phyloP scores from a whole-genome alignment of 164 flowering plant genomes.

The Saururus chinensis region DNA sequence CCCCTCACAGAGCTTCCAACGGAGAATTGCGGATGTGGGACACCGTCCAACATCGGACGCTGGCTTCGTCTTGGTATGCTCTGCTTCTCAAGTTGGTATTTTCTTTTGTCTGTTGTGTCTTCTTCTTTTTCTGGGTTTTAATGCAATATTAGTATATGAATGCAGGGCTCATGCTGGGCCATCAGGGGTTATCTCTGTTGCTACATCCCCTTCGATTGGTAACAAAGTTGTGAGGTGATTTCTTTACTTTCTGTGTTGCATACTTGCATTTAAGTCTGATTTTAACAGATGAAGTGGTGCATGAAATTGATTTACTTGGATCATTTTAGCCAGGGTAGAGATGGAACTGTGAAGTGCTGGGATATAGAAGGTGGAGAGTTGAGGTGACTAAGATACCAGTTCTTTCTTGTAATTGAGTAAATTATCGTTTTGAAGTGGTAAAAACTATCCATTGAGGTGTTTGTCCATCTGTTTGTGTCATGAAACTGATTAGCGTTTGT shows the following conservation, averaged over 20 bases:
- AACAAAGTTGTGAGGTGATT: conserved; percentile 63
- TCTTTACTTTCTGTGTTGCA: not conserved
- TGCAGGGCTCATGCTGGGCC: conserved; percentile 78
- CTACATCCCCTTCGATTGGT: conserved; percentile 46
- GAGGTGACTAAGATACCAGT: conserved; percentile 6
- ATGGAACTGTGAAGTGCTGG: conserved; percentile 85
- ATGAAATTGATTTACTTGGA: not conserved
- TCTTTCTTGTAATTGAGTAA: not conserved
- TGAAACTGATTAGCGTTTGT: not conserved
- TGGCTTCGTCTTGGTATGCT: conserved; percentile 68
- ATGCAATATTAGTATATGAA: not conserved
- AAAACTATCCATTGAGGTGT: conserved; percentile 26
- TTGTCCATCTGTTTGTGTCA: not conserved
- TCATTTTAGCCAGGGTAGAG: conserved; percentile 75
- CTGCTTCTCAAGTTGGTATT: not conserved
- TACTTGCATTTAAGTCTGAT: not conserved
- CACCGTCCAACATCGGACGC: conserved; percentile 53
- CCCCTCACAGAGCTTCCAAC: conserved; percentile 51
- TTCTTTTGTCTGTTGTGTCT: not conserved
- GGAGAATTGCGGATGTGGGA: conserved; percentile 92
- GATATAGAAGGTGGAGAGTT: conserved; percentile 64
- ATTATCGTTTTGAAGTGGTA: too few relatives aligned
- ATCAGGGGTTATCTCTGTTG: conserved; percentile 63
- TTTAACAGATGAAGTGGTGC: not conserved
- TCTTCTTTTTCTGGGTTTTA: not conserved